A percentile compares a stretch with the other conserved stretches of the same genome.
These are phyloP conservation scores for Clitopilus passeckerianus DNA, from an alignment of 768 basidiomycete species.

Conservation along the genomic window DNA sequence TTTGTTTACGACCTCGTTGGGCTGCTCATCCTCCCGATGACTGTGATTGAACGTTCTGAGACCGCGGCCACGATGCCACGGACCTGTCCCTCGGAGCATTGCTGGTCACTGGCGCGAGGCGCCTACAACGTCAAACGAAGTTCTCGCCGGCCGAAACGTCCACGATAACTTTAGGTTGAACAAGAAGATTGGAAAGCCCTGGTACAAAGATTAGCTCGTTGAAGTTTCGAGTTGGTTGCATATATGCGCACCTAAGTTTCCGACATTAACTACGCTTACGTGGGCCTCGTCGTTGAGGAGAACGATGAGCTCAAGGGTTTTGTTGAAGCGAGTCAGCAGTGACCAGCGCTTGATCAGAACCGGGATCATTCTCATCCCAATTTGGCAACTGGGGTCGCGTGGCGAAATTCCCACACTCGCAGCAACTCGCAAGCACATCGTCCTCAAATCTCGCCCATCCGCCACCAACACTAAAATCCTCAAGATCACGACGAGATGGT, in stretches of 20 bases:
- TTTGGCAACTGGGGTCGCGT: neutral
- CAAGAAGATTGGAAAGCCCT: neutral
- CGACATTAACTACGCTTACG: neutral
- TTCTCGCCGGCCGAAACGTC: neutral
- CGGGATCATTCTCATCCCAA: neutral
- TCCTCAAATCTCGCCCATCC: constrained; percentile 10
- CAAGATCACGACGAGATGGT: constrained; percentile 42
- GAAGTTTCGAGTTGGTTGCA: neutral
- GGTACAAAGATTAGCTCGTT: too few species aligned
- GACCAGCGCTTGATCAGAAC: neutral
- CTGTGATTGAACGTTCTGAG: neutral
- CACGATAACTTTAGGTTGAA: neutral
- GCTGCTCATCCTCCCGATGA: constrained; percentile 15
- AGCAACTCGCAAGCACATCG: neutral
- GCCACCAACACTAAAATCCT: constrained; percentile 20
- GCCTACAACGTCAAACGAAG: neutral
- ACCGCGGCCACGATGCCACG: neutral
- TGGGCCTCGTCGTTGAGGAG: neutral
- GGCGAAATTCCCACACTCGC: neutral
- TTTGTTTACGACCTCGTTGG: constrained; percentile 13
- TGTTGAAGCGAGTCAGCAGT: neutral
- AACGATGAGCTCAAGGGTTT: neutral
- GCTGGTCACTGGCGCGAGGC: neutral
- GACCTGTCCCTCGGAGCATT: neutral
- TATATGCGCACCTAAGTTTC: neutral